Conservation (phyloP, 768 basidiomycete species). For the Rhizopogon vinicolor region DNA sequence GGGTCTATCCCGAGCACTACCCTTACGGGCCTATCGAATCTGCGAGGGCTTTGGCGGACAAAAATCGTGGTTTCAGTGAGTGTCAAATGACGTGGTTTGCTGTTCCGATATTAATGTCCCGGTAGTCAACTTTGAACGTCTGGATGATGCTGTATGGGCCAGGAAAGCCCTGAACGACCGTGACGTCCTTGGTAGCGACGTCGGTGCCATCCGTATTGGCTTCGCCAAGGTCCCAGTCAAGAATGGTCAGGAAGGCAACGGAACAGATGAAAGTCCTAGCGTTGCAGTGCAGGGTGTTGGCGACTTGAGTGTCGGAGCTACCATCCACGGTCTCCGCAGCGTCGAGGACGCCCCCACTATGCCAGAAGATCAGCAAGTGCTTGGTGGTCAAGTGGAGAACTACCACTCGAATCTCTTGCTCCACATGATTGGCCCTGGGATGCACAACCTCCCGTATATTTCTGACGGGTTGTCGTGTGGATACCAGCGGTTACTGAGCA, state of each 20-base stretch:
- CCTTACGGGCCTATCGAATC: slow-evolving; percentile 98
- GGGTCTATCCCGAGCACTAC: slow-evolving; percentile 92
- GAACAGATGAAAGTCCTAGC: slow-evolving; percentile 57
- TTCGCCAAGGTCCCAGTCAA: slow-evolving; percentile 97
- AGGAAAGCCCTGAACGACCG: slow-evolving; percentile 94
- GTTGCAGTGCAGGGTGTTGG: slow-evolving; percentile 78
- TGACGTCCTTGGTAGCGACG: slow-evolving; percentile 93
- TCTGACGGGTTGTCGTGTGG: slow-evolving; percentile 62
- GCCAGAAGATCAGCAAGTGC: slow-evolving; percentile 89
- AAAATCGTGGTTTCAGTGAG: slow-evolving; percentile 91
- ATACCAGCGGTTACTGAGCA: slow-evolving; percentile 81
- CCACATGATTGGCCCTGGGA: slow-evolving; percentile 80
- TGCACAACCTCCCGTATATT: slow-evolving; percentile 52
- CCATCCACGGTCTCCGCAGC: slow-evolving; percentile 80
- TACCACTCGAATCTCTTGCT: slow-evolving; percentile 89
- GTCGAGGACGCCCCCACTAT: slow-evolving; percentile 92
- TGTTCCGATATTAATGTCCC: slow-evolving; percentile 7
- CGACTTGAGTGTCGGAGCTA: slow-evolving; percentile 81
- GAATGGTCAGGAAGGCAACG: slow-evolving; percentile 63
- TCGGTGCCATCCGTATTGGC: slow-evolving; percentile 94
- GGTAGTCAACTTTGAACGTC: slow-evolving; percentile 91
- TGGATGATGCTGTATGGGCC: slow-evolving; percentile 95
- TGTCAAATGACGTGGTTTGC: slow-evolving; percentile 12
- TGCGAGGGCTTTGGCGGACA: slow-evolving; percentile 92
- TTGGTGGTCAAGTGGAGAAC: slow-evolving; percentile 90